phyloP scores from a whole-genome alignment of 495 filamentous ascomycete species.

The Neurospora sp. region DNA sequence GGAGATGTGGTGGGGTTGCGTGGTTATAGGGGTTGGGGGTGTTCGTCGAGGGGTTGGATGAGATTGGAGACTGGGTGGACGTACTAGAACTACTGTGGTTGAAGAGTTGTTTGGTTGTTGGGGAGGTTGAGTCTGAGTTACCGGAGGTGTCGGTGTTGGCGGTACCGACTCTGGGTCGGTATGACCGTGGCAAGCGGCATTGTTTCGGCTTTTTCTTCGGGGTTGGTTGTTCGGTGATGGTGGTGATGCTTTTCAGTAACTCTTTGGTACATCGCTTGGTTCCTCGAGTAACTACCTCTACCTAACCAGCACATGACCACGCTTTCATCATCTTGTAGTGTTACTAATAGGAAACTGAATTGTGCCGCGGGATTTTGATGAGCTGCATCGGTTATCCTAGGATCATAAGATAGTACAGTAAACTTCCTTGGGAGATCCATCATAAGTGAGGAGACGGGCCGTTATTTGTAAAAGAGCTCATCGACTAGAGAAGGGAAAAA shows the following conservation, averaged over 20 bases:
- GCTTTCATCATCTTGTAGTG: neutral
- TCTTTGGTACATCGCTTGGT: neutral
- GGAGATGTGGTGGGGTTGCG: neutral
- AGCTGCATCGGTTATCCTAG: neutral
- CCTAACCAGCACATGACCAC: neutral
- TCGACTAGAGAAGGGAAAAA: neutral
- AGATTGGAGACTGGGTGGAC: neutral
- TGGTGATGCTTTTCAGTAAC: neutral
- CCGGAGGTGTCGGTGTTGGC: neutral
- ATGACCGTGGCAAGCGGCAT: neutral
- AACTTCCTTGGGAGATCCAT: neutral
- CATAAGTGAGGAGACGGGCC: neutral
- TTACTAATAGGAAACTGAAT: neutral
- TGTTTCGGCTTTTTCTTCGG: neutral
- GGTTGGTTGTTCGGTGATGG: neutral
- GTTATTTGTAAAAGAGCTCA: neutral
- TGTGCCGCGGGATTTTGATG: neutral
- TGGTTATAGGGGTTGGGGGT: neutral
- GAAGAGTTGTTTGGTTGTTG: neutral
- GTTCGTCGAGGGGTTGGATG: neutral
- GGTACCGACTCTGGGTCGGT: neutral
- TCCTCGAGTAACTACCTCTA: neutral
- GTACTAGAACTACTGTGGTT: neutral
- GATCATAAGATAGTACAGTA: neutral
- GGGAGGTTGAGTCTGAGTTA: neutral